Base-by-base conservation (phyloP, 1,139 yeast genomes). In the Candida tetrigidarum region DNA sequence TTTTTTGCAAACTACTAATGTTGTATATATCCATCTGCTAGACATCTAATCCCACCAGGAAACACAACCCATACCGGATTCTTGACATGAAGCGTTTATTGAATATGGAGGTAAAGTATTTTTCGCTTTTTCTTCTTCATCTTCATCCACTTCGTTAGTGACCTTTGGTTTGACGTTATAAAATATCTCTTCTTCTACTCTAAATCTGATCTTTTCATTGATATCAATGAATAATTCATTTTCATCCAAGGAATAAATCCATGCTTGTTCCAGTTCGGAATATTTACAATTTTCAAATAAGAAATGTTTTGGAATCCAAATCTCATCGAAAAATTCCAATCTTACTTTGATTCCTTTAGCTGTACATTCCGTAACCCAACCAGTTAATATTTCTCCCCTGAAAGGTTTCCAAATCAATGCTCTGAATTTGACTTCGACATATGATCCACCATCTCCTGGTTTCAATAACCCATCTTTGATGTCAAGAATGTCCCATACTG, bases 401-500 rank as follows among this genome's bases (percentile, higher is more conserved):
- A 92, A 91, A 1, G 99, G 99, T 54, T 93, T 86, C 76, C 96
- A 93, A 2, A 93, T 86, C 15, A 92, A 73, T 41, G 87, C 74
- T 43, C 97, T 69, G 59, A 91, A 89, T 45, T 72, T 77, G 14
- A 86, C 88, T 50, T 84, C 87, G 37, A 91, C 84, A 56, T 77
- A 92, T 2, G 93, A 78, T 1, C 93, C 91, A 5, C 99, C 99
- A 64, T 93, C 98, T n/a, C 99, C 98, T 2, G 97, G 96, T 56
- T 84, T 86, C 51, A 93, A 74, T 50, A 89, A 74, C 2, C 98
- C 99, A 57, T 93, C 98, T 45, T 88, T 88, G 36, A 87, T 83
- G 25, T 80, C 80, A 47, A 84, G 69, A 4, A 95, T 63, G 61
- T 95, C 99, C 83, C 93, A 93, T 22, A 92, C 76, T 4, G 95